Percentiles rank a stretch among this genome's conserved stretches.
Evolutionary conservation across 2,329 filamentous ascomycete genomes (phyloP).

Genomic region (Cylindrodendrum hubeiense): DNA sequence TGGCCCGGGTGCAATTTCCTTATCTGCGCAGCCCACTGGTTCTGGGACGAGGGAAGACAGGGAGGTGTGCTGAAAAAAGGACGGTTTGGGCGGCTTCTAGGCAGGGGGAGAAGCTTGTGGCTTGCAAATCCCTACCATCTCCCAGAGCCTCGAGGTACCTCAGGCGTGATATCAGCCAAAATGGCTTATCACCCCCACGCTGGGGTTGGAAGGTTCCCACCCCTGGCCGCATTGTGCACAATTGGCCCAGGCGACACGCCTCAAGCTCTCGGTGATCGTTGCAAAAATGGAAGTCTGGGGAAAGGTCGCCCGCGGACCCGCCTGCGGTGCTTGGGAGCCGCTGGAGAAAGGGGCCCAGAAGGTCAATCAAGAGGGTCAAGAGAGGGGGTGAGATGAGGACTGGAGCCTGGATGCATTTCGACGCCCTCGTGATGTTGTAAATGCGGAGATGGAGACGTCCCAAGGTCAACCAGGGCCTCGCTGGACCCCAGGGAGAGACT

Average conservation of each 20-base stretch:
- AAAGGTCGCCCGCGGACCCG: constrained; percentile 36
- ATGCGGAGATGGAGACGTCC: constrained; percentile 20
- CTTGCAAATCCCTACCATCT: constrained; percentile 34
- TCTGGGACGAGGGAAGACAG: constrained; percentile 21
- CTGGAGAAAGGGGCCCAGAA: neutral
- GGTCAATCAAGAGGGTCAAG: neutral
- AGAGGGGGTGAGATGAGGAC: constrained; percentile 18
- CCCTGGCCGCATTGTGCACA: constrained; percentile 31
- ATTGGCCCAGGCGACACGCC: constrained; percentile 20
- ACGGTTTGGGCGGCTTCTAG: constrained; percentile 24
- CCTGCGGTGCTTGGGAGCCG: constrained; percentile 24
- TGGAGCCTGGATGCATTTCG: constrained; percentile 28
- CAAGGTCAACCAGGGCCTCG: constrained; percentile 4
- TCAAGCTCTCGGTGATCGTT: constrained; percentile 23
- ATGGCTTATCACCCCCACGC: constrained; percentile 40
- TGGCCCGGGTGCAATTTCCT: constrained; percentile 35
- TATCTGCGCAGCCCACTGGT: constrained; percentile 39
- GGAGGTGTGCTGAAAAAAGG: constrained; percentile 36
- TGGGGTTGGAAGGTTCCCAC: constrained; percentile 23
- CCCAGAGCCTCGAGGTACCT: constrained; percentile 24
- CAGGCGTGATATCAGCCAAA: constrained; percentile 35
- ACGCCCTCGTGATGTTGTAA: constrained; percentile 8
- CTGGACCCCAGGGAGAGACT: constrained; percentile 21
- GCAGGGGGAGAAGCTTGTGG: constrained; percentile 23
- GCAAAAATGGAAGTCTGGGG: constrained; percentile 39